phyloP scores from a whole-genome alignment of 73 alveolate species.

The Tetrahymena borealis region DNA sequence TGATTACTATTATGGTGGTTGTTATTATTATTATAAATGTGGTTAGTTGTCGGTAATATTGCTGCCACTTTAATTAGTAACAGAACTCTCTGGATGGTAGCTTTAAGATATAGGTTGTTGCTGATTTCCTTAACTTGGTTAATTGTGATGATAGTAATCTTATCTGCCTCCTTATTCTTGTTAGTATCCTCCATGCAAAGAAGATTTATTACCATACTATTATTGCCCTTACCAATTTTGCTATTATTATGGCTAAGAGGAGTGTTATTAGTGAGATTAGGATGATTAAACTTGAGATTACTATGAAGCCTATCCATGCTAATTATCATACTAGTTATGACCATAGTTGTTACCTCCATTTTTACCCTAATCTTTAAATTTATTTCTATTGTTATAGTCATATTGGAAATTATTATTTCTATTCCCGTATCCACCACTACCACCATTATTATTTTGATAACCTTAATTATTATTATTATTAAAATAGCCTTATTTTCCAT shows the following conservation, averaged over 20 bases:
- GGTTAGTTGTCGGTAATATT: too few relatives aligned
- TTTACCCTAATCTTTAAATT: neutral
- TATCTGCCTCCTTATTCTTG: neutral
- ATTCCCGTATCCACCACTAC: neutral
- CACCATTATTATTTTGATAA: neutral
- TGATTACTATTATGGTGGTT: too few relatives aligned
- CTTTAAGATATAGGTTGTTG: neutral
- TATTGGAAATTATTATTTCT: neutral
- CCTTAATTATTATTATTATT: neutral
- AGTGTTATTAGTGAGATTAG: neutral
- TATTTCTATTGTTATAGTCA: neutral
- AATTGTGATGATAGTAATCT: neutral
- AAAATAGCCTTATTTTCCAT: neutral
- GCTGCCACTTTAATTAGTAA: too few relatives aligned
- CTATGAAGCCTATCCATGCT: too few relatives aligned
- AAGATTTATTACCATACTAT: neutral
- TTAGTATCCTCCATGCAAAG: neutral
- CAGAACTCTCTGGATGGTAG: too few relatives aligned
- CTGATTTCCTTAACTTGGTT: neutral
- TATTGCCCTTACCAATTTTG: neutral
- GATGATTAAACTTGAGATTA: too few relatives aligned
- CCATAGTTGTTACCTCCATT: neutral
- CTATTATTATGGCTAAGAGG: neutral
- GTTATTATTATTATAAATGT: too few relatives aligned
- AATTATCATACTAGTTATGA: neutral